phyloP scores from a whole-genome alignment of 2,329 filamentous ascomycete species.

The Aspergillus awamori region DNA sequence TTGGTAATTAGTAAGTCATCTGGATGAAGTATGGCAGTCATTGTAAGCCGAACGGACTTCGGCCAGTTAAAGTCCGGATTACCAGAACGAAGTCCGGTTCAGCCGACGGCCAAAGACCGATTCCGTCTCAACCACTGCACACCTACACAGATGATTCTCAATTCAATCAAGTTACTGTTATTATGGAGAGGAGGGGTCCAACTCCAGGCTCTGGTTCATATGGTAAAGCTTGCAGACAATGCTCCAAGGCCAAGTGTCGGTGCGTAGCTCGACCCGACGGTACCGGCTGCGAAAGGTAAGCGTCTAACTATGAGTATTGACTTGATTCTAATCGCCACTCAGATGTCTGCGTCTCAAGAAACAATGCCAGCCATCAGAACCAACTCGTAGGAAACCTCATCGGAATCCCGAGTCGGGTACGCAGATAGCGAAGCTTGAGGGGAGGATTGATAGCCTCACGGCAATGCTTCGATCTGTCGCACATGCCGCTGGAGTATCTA shows the following conservation, averaged over 20 bases:
- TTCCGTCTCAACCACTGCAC: not conserved
- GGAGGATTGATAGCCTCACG: not conserved
- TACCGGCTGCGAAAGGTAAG: constrained; percentile 1
- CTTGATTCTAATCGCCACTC: not conserved
- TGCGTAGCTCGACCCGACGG: not conserved
- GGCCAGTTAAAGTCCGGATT: not conserved
- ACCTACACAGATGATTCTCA: not conserved
- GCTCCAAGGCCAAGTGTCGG: constrained; percentile 2
- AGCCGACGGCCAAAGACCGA: constrained; percentile 2
- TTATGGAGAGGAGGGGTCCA: constrained; percentile 1
- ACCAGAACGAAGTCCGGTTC: not conserved
- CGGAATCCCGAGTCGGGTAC: not conserved
- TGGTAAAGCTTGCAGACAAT: not conserved
- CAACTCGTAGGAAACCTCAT: not conserved
- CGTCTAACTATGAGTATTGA: not conserved
- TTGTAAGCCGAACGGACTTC: not conserved
- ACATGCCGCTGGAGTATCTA: not conserved
- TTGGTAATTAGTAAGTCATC: too few relatives aligned
- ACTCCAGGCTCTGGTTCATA: constrained; percentile 5
- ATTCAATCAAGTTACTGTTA: not conserved
- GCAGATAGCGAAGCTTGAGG: not conserved
- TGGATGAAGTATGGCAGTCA: too few relatives aligned
- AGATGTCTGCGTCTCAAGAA: constrained; percentile 5
- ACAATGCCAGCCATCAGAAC: constrained; percentile 1
- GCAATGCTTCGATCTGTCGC: not conserved